Evolutionary conservation across 805 yeast species (phyloP), one percentile per base, ranked within the genome.

Genomic region (Myxozyma lipomycoides): DNA sequence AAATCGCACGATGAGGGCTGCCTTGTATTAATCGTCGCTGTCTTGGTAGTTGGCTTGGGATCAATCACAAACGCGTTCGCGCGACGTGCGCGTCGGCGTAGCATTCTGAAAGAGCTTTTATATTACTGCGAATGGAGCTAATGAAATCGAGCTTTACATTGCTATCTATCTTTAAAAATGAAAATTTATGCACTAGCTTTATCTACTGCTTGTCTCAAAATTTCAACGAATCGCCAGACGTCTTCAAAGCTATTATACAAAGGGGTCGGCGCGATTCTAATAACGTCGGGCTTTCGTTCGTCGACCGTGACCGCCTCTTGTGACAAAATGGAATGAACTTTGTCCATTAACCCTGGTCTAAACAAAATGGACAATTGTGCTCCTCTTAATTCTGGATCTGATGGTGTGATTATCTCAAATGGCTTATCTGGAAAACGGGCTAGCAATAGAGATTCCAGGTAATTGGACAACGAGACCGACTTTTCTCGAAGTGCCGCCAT

Each of bases 221-320:
- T 56, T 21, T 65, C 54, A 4, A 73, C 79, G 6, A 80, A 80
- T 2, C 60, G 48, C 32, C 62, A 70, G 12, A 85, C 80, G 54
- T 90, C 95, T 39, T 64, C 68, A 59, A 85, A 85, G 1, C 85
- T 79, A 62, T 88, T 90, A 70, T 90, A 90, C 42, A 88, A 72
- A 0, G 96, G 93, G 2, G 78, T 73, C 5, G 98, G 96, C 0
- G 95, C 91, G n/a, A 90, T 64, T 51, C 97, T 73, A 36, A 91
- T 80, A n/a, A 89, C 97, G 64, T 82, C 81, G 1, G 97, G 97
- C 63, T 87, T 75, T 64, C 98, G 76, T 64, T 90, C 96, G 65
- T 90, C 98, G 50, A 87, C 84, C 22, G 90, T 78, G 1, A 87
- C 79, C 2, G 88, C 96, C 3, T 67, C 58, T 9, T 72, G 62